Evolutionary conservation across 345 rosid genomes (phyloP), one percentile per base, ranked within the genome.

Genomic region (Psidium friedrichsthalianum): DNA sequence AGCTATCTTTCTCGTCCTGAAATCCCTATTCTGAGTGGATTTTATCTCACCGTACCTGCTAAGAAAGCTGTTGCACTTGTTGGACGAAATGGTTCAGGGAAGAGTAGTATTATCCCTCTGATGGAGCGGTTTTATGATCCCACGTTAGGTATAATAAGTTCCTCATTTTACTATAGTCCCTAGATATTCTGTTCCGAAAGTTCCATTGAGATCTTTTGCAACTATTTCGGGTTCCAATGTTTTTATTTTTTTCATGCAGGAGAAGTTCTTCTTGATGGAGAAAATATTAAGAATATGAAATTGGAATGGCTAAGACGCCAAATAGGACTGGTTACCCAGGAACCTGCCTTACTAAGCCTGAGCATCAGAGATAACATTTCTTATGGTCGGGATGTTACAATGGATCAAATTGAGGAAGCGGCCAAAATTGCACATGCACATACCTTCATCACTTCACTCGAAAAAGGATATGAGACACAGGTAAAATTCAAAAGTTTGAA

Each of bases 61-160:
- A 96, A 95, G 89, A 98, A 96, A 86, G 92, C 99, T 7, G 97
- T 98, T 82, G 99, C 99, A 64, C 99, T 98, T 91, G 99, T 98
- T 89, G 99, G 99, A 85, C 93, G 99, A 93, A 98, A 96, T 87
- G 99, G 99, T 69, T 98, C 99, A 84, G 99, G 99, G 80, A 98
- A 98, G 88, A 96, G 99, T 91, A 98, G 99, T 88, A 96, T 98
- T 83, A 98, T 98, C 86, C 99, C 99, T n/a, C 94, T 98, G 24
- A 96, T 98, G 99, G 99, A 98, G 86, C 94, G 99, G 88, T 98
- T 98, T 90, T 98, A 98, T 92, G 99, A 96, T 92, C 99, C 99
- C 85, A 98, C 98, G 49, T 90, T 98, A 92, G 99, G 99, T 98
- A 94, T 54, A 86, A 82, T 88, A 85, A 44, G 76, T 87, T 56